Evolutionary conservation across 176 grass and related monocot species (phyloP).

Genomic region (Cocos nucifera): DNA sequence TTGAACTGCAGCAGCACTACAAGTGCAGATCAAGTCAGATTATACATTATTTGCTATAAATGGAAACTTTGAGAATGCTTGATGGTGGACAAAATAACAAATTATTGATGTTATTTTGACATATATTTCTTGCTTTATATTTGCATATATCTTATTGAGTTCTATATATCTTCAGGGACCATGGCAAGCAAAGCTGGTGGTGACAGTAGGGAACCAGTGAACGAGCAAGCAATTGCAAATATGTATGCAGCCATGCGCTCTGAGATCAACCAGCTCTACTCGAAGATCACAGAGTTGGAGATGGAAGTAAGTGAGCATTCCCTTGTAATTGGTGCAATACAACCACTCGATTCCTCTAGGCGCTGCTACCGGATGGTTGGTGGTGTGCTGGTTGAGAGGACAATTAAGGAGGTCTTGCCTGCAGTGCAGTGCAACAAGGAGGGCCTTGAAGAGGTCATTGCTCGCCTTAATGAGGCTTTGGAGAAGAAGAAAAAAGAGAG

Average conservation of each 20-base stretch:
- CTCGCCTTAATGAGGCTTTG: slow-evolving; percentile 59
- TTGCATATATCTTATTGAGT: too few relatives aligned
- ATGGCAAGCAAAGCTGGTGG: slow-evolving; percentile 48
- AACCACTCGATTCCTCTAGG: slow-evolving; percentile 59
- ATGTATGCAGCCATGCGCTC: slow-evolving; percentile 58
- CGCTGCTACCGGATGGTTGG: slow-evolving; percentile 82
- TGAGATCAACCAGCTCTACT: slow-evolving; percentile 75
- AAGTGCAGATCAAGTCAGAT: too few relatives aligned
- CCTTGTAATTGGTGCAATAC: slow-evolving; percentile 67
- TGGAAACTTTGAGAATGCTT: too few relatives aligned
- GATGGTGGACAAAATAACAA: too few relatives aligned
- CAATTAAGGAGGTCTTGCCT: slow-evolving; percentile 64
- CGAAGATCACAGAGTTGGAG: slow-evolving; percentile 75
- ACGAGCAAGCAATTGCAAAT: slow-evolving; percentile 63
- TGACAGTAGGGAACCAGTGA: slow-evolving; percentile 39
- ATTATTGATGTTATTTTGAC: too few relatives aligned
- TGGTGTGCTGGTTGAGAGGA: slow-evolving; percentile 73
- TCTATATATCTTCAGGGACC: not conserved
- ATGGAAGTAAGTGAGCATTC: slow-evolving; percentile 79
- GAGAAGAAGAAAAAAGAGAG: slow-evolving; percentile 81
- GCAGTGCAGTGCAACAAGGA: slow-evolving; percentile 71
- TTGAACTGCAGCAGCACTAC: too few relatives aligned
- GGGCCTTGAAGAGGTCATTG: slow-evolving; percentile 66
- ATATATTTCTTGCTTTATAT: too few relatives aligned
- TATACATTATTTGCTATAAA: too few relatives aligned